A percentile compares a stretch with the other conserved stretches of the same genome.
These are phyloP conservation scores for Barbarea vulgaris DNA, from an alignment of 345 rosid species.

Conservation along the genomic window DNA sequence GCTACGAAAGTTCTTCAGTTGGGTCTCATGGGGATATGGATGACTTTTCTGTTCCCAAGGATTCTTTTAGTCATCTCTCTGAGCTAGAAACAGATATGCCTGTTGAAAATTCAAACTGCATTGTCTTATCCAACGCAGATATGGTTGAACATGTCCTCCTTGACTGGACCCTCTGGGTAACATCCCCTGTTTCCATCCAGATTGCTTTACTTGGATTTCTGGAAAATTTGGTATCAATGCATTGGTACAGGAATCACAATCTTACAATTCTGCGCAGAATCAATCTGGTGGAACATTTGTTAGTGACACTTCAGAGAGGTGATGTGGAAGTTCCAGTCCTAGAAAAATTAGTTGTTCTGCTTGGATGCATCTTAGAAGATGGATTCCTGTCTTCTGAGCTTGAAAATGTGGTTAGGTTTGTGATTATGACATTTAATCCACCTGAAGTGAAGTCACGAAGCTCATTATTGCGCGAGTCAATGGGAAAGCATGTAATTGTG, in stretches of 20 bases:
- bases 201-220: conserved; percentile 91
- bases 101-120: conserved; percentile 92
- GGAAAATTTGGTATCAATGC: conserved; percentile 99
- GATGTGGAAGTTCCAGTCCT: conserved; percentile 98
- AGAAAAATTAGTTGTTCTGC: conserved; percentile 94
- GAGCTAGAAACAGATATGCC: conserved; percentile 88
- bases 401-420: conserved; percentile 94
- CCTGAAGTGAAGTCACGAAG: conserved; percentile 77
- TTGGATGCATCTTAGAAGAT: conserved; percentile 98
- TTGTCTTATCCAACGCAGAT: conserved; percentile 94
- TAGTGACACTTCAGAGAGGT: conserved; percentile 97
- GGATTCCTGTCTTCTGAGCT: conserved; percentile 95
- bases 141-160: conserved; percentile 99
- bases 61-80: conserved; percentile 88
- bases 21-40: conserved; percentile 97
- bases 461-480: conserved; percentile 73
- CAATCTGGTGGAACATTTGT: conserved; percentile 92
- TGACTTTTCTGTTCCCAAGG: conserved; percentile 88
- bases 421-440: conserved; percentile 98
- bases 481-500: conserved; percentile 98
- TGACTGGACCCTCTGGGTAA: conserved; percentile 99
- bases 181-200: conserved; percentile 90
- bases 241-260: conserved; percentile 99
- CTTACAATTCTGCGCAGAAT: conserved; percentile 91
- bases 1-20: conserved; percentile 78